Base-by-base conservation (phyloP, 495 filamentous ascomycete genomes). In the Aspergillus cavernicola region DNA sequence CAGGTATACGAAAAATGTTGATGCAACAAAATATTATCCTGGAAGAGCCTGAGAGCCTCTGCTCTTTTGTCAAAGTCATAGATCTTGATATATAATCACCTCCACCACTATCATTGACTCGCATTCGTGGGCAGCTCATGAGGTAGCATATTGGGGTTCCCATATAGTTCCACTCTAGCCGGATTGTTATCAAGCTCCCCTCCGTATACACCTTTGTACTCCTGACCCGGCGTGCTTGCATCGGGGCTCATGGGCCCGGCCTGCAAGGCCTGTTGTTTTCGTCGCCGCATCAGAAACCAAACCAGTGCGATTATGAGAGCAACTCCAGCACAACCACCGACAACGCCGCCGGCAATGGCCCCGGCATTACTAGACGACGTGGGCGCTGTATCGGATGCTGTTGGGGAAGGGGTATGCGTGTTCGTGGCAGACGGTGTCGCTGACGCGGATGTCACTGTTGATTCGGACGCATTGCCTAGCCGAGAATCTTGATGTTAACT, bases 331-430 rank as follows among this genome's bases (percentile, higher is more conserved):
- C 39, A 33, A 9, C 46, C 46, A 3, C 46, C 46, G 35, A 50
- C 46, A 1, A 50, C 46, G 3, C 46, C 46, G 7, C 46, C 46
- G 3, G 46, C 46, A 18, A 50, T 50, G 6, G 46, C 46, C 6
- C 46, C 46, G 0, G 22, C 19, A n/a, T 50, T 50, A 2, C 19
- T 29, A 0, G 44, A 35, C 8, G 9, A n/a, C 18, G 20, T 13
- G 10, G 18, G 0, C 5, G 16, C 3, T n/a, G 12, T 2, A 12
- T 37, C n/a, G 1, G 45, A 5, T 26, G 32, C 12, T 3, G 32
- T 26, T 13, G 45, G 32, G 2, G 44, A 47, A 28, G 24, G 24
- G 2, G 40, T 28, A 8, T 11, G 12, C 6, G 40, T 26, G 19
- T 11, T 13, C 11, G 39, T 42, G 4, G 20, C 2, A 2, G 39